These are phyloP conservation scores for Singerocomus rubriflavus DNA, from an alignment of 1,284 basidiomycete species.

Conservation along the genomic window DNA sequence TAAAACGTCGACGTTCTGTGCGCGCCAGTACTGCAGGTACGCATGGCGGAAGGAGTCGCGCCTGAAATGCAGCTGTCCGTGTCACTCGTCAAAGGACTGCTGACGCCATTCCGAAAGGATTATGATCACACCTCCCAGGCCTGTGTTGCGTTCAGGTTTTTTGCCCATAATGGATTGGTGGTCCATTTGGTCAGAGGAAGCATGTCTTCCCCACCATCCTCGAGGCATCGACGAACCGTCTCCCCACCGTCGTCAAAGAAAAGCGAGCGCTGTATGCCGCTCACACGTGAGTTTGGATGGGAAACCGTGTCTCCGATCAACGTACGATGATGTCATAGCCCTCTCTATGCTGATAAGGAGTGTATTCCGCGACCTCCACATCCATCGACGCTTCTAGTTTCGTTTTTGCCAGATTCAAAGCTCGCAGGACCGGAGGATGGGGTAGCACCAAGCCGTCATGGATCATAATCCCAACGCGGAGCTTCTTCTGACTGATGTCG, in stretches of 20 bases:
- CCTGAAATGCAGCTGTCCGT: slow-evolving; percentile 20
- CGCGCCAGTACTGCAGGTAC: slow-evolving; percentile 30
- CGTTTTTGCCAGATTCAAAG: slow-evolving; percentile 35
- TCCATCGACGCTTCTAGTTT: slow-evolving; percentile 39
- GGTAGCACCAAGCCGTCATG: slow-evolving; percentile 47
- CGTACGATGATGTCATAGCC: slow-evolving; percentile 34
- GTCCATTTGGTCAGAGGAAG: slow-evolving; percentile 33
- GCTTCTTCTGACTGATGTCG: slow-evolving; percentile 24
- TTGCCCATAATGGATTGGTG: slow-evolving; percentile 24
- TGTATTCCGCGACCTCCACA: slow-evolving; percentile 41
- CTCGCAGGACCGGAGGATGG: slow-evolving; percentile 44
- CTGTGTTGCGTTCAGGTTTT: slow-evolving; percentile 23
- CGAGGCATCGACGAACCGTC: slow-evolving; percentile 19
- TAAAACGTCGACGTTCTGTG: slow-evolving; percentile 30
- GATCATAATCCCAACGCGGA: slow-evolving; percentile 45
- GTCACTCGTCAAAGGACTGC: not conserved
- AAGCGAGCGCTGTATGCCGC: slow-evolving; percentile 14
- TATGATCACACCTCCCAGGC: slow-evolving; percentile 32
- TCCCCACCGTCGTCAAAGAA: slow-evolving; percentile 28
- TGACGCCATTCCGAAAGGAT: not conserved
- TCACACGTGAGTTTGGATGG: not conserved
- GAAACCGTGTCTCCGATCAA: not conserved
- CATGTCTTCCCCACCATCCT: slow-evolving; percentile 31
- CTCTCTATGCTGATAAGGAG: slow-evolving; percentile 36
- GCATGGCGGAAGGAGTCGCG: slow-evolving; percentile 27